Evolutionary conservation across 192 early-diverging fungal genomes (phyloP).

Genomic region (Chytriomyces sp.): DNA sequence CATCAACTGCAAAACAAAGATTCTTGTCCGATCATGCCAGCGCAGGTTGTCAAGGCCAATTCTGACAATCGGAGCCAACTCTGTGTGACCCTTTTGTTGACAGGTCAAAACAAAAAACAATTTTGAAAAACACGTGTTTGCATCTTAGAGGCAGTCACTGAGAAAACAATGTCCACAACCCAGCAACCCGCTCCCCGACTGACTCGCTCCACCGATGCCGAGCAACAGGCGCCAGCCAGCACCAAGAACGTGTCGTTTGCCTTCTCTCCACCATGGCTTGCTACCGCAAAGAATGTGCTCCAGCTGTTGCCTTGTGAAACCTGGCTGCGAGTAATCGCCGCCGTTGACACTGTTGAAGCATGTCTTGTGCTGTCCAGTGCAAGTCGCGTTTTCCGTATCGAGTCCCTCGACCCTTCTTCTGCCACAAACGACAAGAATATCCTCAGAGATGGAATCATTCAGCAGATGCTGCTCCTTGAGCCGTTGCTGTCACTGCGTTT

Average conservation of each 20-base stretch:
- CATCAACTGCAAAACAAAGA: no score
- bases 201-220: background rate
- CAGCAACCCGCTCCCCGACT: background rate
- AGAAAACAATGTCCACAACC: background rate
- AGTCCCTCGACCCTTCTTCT: no score
- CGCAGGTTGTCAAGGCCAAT: no score
- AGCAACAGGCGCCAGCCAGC: background rate
- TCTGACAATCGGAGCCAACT: no score
- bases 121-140: constrained; percentile 2
- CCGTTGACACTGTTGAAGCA: background rate
- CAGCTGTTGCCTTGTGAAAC: background rate
- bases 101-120: no score
- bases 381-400: background rate
- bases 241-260: background rate
- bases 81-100: no score
- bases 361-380: background rate
- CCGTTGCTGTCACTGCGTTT: background rate
- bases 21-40: no score
- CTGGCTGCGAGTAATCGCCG: background rate
- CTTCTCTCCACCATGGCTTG: background rate
- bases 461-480: background rate
- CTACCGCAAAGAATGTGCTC: background rate
- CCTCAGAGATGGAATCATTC: background rate
- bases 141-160: background rate
- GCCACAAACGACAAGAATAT: background rate